Evolutionary conservation across 2,329 filamentous ascomycete species (phyloP).

Genomic region (Xylariaceae sp.): DNA sequence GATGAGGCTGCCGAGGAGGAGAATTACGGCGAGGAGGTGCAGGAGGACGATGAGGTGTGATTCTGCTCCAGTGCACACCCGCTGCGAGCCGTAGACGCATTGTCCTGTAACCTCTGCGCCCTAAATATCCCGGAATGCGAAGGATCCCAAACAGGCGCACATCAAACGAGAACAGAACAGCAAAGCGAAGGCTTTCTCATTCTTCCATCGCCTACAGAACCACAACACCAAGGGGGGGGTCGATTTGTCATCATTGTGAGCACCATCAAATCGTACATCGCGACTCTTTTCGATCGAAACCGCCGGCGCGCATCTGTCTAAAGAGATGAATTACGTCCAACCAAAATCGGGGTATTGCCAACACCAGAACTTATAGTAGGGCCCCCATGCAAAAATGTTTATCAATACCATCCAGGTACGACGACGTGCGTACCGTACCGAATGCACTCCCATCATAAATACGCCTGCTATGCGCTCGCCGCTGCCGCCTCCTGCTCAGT

Average conservation of each 20-base stretch:
- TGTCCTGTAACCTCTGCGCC: not conserved
- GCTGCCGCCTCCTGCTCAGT: constrained; percentile 7
- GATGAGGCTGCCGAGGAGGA: constrained; percentile 62
- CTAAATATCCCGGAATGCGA: not conserved
- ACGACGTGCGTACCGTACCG: not conserved
- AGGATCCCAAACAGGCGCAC: not conserved
- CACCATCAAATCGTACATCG: not conserved
- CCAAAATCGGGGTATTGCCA: constrained; percentile 10
- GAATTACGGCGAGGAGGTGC: constrained; percentile 79
- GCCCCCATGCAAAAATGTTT: not conserved
- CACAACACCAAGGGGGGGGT: not conserved
- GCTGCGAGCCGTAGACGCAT: too few relatives aligned
- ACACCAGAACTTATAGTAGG: not conserved
- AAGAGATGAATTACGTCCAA: not conserved
- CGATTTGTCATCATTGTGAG: not conserved
- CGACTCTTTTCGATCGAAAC: not conserved
- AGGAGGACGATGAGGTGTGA: constrained; percentile 48
- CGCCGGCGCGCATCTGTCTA: not conserved
- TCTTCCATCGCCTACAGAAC: not conserved
- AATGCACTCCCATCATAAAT: not conserved
- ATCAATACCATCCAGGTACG: not conserved
- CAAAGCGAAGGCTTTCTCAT: not conserved
- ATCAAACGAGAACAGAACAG: not conserved
- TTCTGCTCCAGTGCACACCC: too few relatives aligned
- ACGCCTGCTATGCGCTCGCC: not conserved